These are phyloP conservation scores for Pseudogymnoascus sp. DNA, from an alignment of 2,329 filamentous ascomycete genomes.

Conservation along the genomic window DNA sequence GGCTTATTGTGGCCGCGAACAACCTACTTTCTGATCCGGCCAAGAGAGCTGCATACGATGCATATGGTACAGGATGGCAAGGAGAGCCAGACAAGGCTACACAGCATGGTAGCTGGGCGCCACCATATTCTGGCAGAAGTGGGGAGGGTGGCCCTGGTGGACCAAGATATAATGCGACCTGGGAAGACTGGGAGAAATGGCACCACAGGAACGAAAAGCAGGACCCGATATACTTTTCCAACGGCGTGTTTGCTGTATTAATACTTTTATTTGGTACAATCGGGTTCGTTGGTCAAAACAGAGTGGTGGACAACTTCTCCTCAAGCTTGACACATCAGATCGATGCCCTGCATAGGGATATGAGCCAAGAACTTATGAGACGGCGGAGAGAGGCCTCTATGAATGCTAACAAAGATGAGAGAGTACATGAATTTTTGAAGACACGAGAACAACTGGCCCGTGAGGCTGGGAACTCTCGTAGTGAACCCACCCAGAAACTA, in stretches of 20 bases:
- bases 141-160: constrained; percentile 25
- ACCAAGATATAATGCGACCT: constrained; percentile 72
- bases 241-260: constrained; percentile 67
- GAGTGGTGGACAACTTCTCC: constrained; percentile 55
- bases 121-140: constrained; percentile 14
- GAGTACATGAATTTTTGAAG: constrained; percentile 70
- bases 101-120: constrained; percentile 16
- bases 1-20: constrained; percentile 79
- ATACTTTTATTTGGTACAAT: constrained; percentile 60
- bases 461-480: neutral
- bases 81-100: constrained; percentile 30
- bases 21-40: constrained; percentile 73
- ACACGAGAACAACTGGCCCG: constrained; percentile 46
- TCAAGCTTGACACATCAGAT: constrained; percentile 55
- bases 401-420: constrained; percentile 47
- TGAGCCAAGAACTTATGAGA: constrained; percentile 52
- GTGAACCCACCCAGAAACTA: neutral
- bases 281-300: constrained; percentile 64
- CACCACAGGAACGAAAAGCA: constrained; percentile 46
- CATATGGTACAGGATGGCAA: constrained; percentile 72
- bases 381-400: constrained; percentile 44
- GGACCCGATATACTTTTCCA: constrained; percentile 60
- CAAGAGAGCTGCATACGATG: constrained; percentile 75
- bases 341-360: constrained; percentile 56
- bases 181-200: constrained; percentile 95